phyloP scores from a whole-genome alignment of 805 yeast species.

The Isabelozyma rhagii region DNA sequence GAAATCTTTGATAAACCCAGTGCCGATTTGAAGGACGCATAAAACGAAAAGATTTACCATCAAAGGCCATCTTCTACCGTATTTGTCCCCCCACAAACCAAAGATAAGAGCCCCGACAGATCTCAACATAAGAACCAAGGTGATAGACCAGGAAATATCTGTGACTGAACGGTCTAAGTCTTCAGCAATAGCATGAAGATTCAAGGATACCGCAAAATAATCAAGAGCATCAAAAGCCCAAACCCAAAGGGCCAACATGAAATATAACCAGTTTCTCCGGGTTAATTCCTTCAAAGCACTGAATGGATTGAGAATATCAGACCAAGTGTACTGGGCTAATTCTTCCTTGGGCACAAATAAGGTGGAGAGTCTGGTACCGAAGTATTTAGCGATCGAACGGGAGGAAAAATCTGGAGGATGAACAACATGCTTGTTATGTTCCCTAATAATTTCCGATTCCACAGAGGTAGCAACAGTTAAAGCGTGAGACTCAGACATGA shows the following conservation, averaged over 20 bases:
- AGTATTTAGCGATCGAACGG: conserved; percentile 31
- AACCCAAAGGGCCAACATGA: conserved; percentile 49
- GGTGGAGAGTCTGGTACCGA: conserved; percentile 46
- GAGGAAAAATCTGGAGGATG: conserved; percentile 28
- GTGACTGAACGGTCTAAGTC: conserved; percentile 44
- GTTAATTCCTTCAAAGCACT: conserved; percentile 50
- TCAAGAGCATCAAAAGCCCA: conserved; percentile 72
- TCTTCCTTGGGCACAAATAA: conserved; percentile 47
- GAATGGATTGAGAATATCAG: conserved; percentile 57
- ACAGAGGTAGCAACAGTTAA: conserved; percentile 3
- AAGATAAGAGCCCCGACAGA: conserved; percentile 64
- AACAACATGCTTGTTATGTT: conserved; percentile 19
- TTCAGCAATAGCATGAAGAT: conserved; percentile 45
- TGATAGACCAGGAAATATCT: conserved; percentile 63
- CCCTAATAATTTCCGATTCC: conserved; percentile 7
- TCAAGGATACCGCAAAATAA: conserved; percentile 55
- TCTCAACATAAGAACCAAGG: conserved; percentile 65
- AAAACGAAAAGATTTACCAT: conserved; percentile 44
- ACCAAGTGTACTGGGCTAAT: conserved; percentile 29
- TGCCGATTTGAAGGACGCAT: conserved; percentile 56
- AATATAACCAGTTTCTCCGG: conserved; percentile 55
- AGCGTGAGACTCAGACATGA: not conserved
- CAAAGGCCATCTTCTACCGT: conserved; percentile 61
- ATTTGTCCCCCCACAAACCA: conserved; percentile 57
- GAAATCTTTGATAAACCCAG: conserved; percentile 58